Conservation (phyloP, 2,329 filamentous ascomycete species). For the Byssochlamys sp. region DNA sequence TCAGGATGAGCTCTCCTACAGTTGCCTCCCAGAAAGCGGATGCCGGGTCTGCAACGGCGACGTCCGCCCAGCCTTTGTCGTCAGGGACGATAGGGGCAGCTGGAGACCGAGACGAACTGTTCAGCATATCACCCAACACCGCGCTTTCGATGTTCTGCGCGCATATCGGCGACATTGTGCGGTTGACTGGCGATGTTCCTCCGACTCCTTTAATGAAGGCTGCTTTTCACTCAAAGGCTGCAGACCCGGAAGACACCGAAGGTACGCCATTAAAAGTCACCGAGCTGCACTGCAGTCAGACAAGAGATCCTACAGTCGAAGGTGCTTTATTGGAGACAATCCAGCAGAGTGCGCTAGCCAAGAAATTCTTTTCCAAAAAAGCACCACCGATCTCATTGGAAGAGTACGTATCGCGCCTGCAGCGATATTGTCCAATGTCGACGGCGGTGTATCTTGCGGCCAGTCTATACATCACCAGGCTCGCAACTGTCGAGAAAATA, state of each 20-base stretch:
- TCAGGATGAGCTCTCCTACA: slow-evolving; percentile 16
- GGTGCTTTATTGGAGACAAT: slow-evolving; percentile 63
- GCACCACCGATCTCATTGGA: slow-evolving; percentile 72
- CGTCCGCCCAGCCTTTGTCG: background rate
- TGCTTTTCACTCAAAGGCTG: slow-evolving; percentile 43
- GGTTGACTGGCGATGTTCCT: slow-evolving; percentile 55
- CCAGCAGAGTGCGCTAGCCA: slow-evolving; percentile 75
- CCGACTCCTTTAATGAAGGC: slow-evolving; percentile 50
- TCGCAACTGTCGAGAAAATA: slow-evolving; percentile 66
- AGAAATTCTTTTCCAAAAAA: slow-evolving; percentile 86
- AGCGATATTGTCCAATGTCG: slow-evolving; percentile 86
- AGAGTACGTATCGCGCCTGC: slow-evolving; percentile 77
- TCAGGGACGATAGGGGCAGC: background rate
- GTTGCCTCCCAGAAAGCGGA: slow-evolving; percentile 12
- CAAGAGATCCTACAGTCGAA: slow-evolving; percentile 41
- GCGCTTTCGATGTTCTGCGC: slow-evolving; percentile 72
- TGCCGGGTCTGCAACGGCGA: slow-evolving; percentile 7
- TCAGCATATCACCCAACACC: slow-evolving; percentile 59
- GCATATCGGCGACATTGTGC: slow-evolving; percentile 48
- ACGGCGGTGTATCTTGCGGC: slow-evolving; percentile 87
- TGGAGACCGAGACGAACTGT: slow-evolving; percentile 35
- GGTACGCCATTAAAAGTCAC: slow-evolving; percentile 15
- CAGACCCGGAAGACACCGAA: slow-evolving; percentile 14
- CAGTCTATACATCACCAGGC: slow-evolving; percentile 73
- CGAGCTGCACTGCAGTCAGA: slow-evolving; percentile 28